A percentile compares a stretch with the other conserved stretches of the same genome.
Evolutionary conservation across 306 rosid species (phyloP).

Genomic region (Myrica gale): DNA sequence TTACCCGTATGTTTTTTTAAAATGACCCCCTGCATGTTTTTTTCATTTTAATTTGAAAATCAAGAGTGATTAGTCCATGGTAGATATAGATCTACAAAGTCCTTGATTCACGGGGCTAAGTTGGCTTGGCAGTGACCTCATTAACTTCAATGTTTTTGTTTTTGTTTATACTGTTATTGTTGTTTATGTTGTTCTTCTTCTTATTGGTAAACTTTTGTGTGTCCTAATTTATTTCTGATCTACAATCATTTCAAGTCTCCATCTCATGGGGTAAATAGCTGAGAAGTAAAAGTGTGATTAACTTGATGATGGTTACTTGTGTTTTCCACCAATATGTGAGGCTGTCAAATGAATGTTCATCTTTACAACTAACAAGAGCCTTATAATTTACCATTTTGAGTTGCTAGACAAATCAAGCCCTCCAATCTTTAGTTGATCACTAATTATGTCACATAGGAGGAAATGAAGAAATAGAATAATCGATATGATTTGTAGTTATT

Average conservation of each 20-base stretch:
- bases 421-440: slow-evolving; percentile 18
- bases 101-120: slow-evolving; percentile 87
- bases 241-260: slow-evolving; percentile 34
- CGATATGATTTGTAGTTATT: background rate
- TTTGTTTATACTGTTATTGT: no score
- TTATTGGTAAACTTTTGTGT: slow-evolving; percentile 30
- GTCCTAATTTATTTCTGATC: slow-evolving; percentile 35
- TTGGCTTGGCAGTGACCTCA: slow-evolving; percentile 64
- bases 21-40: slow-evolving; percentile 12
- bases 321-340: slow-evolving; percentile 23
- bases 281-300: slow-evolving; percentile 22
- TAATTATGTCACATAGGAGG: background rate
- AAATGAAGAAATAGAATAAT: no score
- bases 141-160: slow-evolving; percentile 46
- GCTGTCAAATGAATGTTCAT: slow-evolving; percentile 34
- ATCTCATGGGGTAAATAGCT: slow-evolving; percentile 22
- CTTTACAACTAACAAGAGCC: slow-evolving; percentile 18
- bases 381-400: slow-evolving; percentile 11
- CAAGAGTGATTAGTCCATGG: slow-evolving; percentile 40
- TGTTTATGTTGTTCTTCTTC: slow-evolving; percentile 16
- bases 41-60: slow-evolving; percentile 1
- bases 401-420: slow-evolving; percentile 19
- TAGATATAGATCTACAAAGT: slow-evolving; percentile 41
- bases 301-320: slow-evolving; percentile 19
- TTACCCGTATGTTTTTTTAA: no score